Base-by-base conservation (phyloP, 768 basidiomycete species). In the Russula vinacea region DNA sequence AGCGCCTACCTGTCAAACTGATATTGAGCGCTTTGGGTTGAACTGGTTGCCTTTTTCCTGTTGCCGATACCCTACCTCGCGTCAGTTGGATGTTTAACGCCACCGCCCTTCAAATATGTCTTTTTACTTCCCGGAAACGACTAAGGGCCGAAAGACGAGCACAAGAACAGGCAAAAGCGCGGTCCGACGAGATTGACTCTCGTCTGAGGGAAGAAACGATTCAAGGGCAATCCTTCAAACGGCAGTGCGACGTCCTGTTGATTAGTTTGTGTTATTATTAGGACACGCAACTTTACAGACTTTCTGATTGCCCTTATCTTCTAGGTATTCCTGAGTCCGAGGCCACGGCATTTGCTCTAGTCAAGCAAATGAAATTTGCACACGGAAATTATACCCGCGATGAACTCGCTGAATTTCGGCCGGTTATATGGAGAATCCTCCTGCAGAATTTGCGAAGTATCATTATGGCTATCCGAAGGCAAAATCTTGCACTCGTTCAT, bases 171-270 rank as follows among this genome's bases (percentile, higher is more conserved):
- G 62, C 56, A 67, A 84, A 82, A 73, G 80, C 82, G 55, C 78
- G 78, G 71, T 88, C 87, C 24, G 86, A 88, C 73, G 78, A 79
- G 69, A 94, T 94, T 68, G 92, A 94, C 79, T 83, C 80, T 67
- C 81, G 85, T 74, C 83, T 94, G 10, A 47, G 0, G 58, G 90
- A 94, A 76, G 94, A 95, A 73, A 81, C 81, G 29, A 29, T 29
- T 29, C 29, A 29, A 29, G 29, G 2, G 29, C 14, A 85, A 82
- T 73, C 84, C 81, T 73, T 86, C 87, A 63, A 86, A 73, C 84
- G 85, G 70, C 91, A 92, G 73, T 92, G 89, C 78, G 92, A 95
- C 81, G 93, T 96, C 70, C 75, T 96, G 19, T 77, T 96, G 17
- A 79, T 97, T 17, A 92, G 93, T 91, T 65, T 56, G 90, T 68